A percentile compares a stretch with the other conserved stretches of the same genome.
phyloP scores from a whole-genome alignment of 371 early-diverging fungal species.

The Coemansia sp. region DNA sequence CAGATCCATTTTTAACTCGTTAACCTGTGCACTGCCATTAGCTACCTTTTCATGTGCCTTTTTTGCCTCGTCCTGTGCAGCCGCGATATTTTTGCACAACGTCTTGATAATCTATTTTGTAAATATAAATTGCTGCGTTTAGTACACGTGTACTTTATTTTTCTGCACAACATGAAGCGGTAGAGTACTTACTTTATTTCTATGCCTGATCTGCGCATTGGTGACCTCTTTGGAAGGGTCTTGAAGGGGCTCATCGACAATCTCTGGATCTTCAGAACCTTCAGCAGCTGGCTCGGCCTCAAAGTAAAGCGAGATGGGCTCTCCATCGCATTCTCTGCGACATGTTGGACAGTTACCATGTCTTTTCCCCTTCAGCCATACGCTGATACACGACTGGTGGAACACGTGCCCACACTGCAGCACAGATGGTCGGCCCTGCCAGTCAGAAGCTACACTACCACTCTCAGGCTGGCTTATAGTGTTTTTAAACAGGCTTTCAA shows the following conservation, averaged over 20 bases:
- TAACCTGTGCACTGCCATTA: not conserved
- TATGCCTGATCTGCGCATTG: slow-evolving; percentile 19
- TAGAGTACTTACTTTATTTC: slow-evolving; percentile 23
- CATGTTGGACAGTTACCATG: slow-evolving; percentile 37
- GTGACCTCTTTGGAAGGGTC: not conserved
- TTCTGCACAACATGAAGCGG: too few species aligned
- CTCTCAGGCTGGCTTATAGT: not conserved
- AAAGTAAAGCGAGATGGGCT: slow-evolving; percentile 30
- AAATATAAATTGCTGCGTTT: not conserved
- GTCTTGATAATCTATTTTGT: slow-evolving; percentile 33
- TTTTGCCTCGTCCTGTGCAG: slow-evolving; percentile 24
- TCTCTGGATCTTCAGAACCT: not conserved
- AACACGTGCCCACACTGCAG: slow-evolving; percentile 45
- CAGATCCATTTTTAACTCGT: not conserved
- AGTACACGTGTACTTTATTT: too few species aligned
- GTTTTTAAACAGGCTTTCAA: slow-evolving; percentile 26
- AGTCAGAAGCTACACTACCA: slow-evolving; percentile 8
- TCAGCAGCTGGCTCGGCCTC: slow-evolving; percentile 15
- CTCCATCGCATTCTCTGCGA: slow-evolving; percentile 23
- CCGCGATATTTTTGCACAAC: slow-evolving; percentile 29
- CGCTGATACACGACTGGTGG: slow-evolving; percentile 38
- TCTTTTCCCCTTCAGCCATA: slow-evolving; percentile 27
- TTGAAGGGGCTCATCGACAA: not conserved
- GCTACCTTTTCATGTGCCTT: slow-evolving; percentile 5
- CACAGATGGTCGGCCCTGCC: slow-evolving; percentile 29